Evolutionary conservation across 768 basidiomycete species (phyloP).

Genomic region (Trametes meyenii): DNA sequence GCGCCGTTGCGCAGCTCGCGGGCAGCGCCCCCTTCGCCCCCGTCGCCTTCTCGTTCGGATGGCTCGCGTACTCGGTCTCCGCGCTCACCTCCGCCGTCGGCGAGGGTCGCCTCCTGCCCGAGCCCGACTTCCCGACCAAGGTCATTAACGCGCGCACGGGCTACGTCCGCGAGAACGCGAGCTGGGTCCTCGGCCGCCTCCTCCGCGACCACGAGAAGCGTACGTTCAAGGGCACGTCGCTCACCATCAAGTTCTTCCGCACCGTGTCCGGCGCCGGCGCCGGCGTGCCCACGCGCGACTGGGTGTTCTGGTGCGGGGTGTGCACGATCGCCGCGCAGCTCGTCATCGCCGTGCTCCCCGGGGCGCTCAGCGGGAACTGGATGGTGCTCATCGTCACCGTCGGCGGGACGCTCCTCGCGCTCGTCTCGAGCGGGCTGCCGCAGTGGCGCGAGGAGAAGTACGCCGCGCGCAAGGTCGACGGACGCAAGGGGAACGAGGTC

Average conservation of each 20-base stretch:
- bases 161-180: slow-evolving; percentile 30
- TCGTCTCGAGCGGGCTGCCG: slow-evolving; percentile 30
- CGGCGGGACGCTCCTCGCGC: slow-evolving; percentile 33
- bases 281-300: slow-evolving; percentile 33
- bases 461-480: slow-evolving; percentile 26
- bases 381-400: slow-evolving; percentile 34
- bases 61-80: slow-evolving; percentile 37
- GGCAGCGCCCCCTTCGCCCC: slow-evolving; percentile 31
- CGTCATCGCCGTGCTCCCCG: slow-evolving; percentile 35
- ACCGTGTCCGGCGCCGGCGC: slow-evolving; percentile 4
- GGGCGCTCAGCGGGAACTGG: slow-evolving; percentile 32
- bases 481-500: slow-evolving; percentile 25
- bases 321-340: slow-evolving; percentile 32
- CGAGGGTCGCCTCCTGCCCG: slow-evolving; percentile 33
- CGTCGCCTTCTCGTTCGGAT: slow-evolving; percentile 39
- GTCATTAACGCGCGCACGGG: slow-evolving; percentile 31
- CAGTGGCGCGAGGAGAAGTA: slow-evolving; percentile 39
- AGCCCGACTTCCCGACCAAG: slow-evolving; percentile 28
- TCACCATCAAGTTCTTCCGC: slow-evolving; percentile 29
- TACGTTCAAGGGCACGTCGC: slow-evolving; percentile 21
- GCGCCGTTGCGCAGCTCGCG: slow-evolving; percentile 35
- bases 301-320: slow-evolving; percentile 33
- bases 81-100: slow-evolving; percentile 31
- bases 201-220: slow-evolving; percentile 32
- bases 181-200: slow-evolving; percentile 36